Conservation (phyloP, 2,329 filamentous ascomycete genomes). For the Tolypocladium amazonense region DNA sequence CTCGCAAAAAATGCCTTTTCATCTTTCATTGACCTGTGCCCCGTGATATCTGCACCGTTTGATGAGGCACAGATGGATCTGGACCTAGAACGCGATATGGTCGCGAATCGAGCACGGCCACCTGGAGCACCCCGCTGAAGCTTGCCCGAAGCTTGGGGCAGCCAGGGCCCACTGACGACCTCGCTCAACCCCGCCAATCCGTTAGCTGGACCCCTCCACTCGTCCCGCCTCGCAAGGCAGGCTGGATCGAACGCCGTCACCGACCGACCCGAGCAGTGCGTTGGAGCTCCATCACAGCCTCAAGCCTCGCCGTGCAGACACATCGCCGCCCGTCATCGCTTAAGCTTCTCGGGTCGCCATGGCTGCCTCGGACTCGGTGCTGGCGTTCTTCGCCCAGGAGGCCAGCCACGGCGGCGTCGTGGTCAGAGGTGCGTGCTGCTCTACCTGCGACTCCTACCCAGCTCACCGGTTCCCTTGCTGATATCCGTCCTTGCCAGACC, state of each 20-base stretch:
- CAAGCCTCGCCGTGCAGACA: background rate
- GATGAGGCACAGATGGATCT: too few species aligned
- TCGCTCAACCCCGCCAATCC: background rate
- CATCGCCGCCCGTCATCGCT: background rate
- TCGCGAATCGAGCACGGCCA: background rate
- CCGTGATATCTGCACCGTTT: too few species aligned
- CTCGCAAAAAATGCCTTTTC: too few species aligned
- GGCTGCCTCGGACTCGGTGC: conserved; percentile 21
- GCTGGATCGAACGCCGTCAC: background rate
- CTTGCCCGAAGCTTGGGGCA: background rate
- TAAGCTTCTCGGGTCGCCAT: conserved; percentile 17
- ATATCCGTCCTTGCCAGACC: conserved; percentile 35
- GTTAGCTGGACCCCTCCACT: background rate
- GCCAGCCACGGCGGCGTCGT: conserved; percentile 33
- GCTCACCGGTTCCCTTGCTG: background rate
- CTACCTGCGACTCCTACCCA: background rate
- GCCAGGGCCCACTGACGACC: background rate
- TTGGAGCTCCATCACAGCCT: background rate
- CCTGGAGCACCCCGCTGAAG: background rate
- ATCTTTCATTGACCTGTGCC: too few species aligned
- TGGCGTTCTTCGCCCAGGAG: conserved; percentile 35
- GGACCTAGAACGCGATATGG: too few species aligned
- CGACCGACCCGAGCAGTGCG: too few species aligned
- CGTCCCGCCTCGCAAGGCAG: background rate
- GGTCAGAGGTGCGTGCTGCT: conserved; percentile 30